Evolutionary conservation across 2,329 filamentous ascomycete species (phyloP), one percentile per base, ranked within the genome.

Genomic region (Fusarium duplospermum): DNA sequence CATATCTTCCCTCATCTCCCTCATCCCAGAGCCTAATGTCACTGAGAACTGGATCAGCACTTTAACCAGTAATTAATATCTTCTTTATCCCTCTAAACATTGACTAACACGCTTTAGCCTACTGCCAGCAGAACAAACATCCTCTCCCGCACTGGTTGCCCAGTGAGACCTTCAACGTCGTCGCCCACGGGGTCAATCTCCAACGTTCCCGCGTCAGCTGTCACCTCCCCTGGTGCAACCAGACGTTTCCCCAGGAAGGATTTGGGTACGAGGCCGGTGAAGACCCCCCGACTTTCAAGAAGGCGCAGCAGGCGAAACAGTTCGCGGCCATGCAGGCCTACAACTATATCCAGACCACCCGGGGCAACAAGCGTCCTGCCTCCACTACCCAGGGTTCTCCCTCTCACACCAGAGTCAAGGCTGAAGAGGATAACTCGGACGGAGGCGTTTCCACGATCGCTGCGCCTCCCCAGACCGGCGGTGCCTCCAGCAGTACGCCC

Each of bases 251-350:
- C 8, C 67, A 74, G 13, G 59, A 68, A 78, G 83, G 82, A 20
- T 83, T 82, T 58, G 85, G 85, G 27, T 74, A 80, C 14, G 69
- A 76, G 1, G 56, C 70, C 8, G 78, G 79, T 7, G 64, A 77
- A 35, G 66, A 73, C 4, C 66, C 75, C 35, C 84, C 84, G 0
- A 67, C 76, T 0, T 90, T 89, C 62, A 66, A 78, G 13, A 81
- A 76, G 29, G 89, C 89, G 73, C 89, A 88, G 81, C 78, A 86
- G 38, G 88, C 89, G 27, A 89, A 88, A 78, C 82, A 86, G 69
- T 89, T 86, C 71, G 88, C 89, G 1, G 87, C 88, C 24, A 85
- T 84, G 73, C 83, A 82, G 14, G 87, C 87, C 8, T 66, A 66
- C 47, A 66, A 33, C 10, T 62, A 67, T 27, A 66, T 65, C 57